Evolutionary conservation across 1,284 basidiomycete species (phyloP), one percentile per base, ranked within the genome.

Genomic region (Malassezia caprae): DNA sequence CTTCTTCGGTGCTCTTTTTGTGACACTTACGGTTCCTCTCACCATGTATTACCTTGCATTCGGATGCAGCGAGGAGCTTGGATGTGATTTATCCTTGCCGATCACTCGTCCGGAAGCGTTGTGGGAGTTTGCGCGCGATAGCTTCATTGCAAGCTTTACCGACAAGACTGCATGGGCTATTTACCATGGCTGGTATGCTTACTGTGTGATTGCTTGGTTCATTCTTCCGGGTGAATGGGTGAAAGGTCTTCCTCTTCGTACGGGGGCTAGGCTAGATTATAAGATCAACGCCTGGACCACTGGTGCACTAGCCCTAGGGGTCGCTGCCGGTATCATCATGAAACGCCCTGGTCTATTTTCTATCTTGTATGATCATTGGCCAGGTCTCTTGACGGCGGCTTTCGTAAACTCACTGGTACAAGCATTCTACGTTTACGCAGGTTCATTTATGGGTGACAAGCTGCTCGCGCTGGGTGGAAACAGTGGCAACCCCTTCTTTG

Each of bases 261-360:
- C 84, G 37, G 93, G 93, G 0, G 84, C 80, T 64, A 84, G 86
- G 73, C 55, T 72, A 10, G 78, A 79, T 59, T 99, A 99, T 80
- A 96, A 89, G 77, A 90, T 96, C 68, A 98, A 98, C 78, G 90
- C 88, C 0, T 87, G 96, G 73, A 81, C 87, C 0, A 96, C 91
- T 0, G 82, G 88, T 65, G 78, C 96, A 37, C 37, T 62, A 6
- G 56, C 68, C 21, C 44, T 67, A 17, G 53, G 45, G 21, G 80
- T 90, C 32, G 80, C 87, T 2, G 77, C 77, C 4, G 88, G 85
- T 10, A 77, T 81, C 53, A 83, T 94, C 70, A 82, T 83, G 53
- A 82, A 81, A 60, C 93, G 93, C 0, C 82, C 86, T 31, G 78
- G 82, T 56, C 80, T 84, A 0, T 88, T 96, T 77, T 88, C 90